Evolutionary conservation across 2,329 filamentous ascomycete genomes (phyloP).

Genomic region (Sordariomycetes sp.): DNA sequence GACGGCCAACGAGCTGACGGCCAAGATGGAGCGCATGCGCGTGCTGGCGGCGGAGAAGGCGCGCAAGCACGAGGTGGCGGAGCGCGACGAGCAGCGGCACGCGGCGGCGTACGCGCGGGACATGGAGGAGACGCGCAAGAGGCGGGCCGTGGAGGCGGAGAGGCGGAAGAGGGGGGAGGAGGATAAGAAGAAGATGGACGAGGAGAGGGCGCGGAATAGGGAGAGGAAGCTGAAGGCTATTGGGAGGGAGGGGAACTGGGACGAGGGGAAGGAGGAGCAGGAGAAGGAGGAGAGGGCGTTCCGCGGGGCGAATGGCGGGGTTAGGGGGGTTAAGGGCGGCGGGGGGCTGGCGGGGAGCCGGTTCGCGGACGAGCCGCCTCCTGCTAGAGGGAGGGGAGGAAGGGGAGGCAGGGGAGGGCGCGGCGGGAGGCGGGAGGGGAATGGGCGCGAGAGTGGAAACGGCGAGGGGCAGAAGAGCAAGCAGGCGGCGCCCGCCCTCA

Average conservation of each 20-base stretch:
- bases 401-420: slow-evolving; percentile 20
- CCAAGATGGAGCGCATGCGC: slow-evolving; percentile 52
- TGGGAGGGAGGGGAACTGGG: slow-evolving; percentile 43
- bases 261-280: slow-evolving; percentile 41
- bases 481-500: slow-evolving; percentile 18
- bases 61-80: slow-evolving; percentile 46
- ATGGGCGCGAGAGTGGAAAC: slow-evolving; percentile 18
- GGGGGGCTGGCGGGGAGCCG: slow-evolving; percentile 29
- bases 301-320: slow-evolving; percentile 28
- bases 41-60: slow-evolving; percentile 46
- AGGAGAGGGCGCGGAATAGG: slow-evolving; percentile 49
- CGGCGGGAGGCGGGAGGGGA: slow-evolving; percentile 19
- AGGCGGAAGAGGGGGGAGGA: slow-evolving; percentile 39
- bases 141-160: slow-evolving; percentile 41
- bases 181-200: slow-evolving; percentile 39
- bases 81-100: slow-evolving; percentile 45
- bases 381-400: slow-evolving; percentile 8
- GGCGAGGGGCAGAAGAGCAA: slow-evolving; percentile 16
- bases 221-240: slow-evolving; percentile 52
- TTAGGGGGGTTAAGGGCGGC: slow-evolving; percentile 23
- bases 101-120: slow-evolving; percentile 42
- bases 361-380: slow-evolving; percentile 27
- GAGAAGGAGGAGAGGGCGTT: slow-evolving; percentile 31
- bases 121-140: slow-evolving; percentile 42
- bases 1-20: slow-evolving; percentile 46